phyloP scores from a whole-genome alignment of 73 alveolate genomes.

The Blepharisma japonicum region DNA sequence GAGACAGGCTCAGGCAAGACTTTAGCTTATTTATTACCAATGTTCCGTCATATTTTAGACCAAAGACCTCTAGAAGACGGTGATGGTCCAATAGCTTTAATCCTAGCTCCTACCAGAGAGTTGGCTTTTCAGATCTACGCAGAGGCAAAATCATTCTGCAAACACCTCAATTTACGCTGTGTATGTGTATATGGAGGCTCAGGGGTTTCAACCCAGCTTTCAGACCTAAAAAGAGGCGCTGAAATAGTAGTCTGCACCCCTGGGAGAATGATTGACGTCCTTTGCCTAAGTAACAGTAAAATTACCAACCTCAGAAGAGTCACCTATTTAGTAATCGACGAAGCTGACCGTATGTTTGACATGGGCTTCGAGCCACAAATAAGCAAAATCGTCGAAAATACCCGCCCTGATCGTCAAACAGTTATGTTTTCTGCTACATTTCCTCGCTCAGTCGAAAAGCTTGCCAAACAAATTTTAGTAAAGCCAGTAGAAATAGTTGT shows the following conservation, averaged over 20 bases:
- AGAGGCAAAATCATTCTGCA: constrained; percentile 83
- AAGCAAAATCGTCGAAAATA: constrained; percentile 73
- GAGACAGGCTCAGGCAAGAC: constrained; percentile 99
- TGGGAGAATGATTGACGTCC: constrained; percentile 97
- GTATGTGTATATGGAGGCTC: constrained; percentile 97
- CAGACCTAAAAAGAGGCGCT: constrained; percentile 91
- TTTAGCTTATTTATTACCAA: constrained; percentile 94
- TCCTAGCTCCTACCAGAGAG: constrained; percentile 98
- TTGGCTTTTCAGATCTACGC: constrained; percentile 90
- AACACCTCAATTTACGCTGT: constrained; percentile 69
- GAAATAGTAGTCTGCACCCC: constrained; percentile 98
- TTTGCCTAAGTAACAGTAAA: constrained; percentile 91
- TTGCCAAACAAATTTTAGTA: constrained; percentile 86
- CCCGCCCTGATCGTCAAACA: constrained; percentile 90
- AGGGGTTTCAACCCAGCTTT: constrained; percentile 86
- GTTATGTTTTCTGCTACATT: constrained; percentile 98
- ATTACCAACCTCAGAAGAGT: constrained; percentile 91
- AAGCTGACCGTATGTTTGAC: constrained; percentile 99
- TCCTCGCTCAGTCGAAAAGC: constrained; percentile 86
- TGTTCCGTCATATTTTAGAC: constrained; percentile 92
- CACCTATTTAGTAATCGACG: constrained; percentile 96
- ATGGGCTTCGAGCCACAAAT: constrained; percentile 99
- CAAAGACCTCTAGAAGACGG: constrained; percentile 88
- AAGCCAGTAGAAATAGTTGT: constrained; percentile 66
- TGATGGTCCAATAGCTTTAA: constrained; percentile 95